Conservation (phyloP, 352 stramenopile species). For the Pythium folliculosum region DNA sequence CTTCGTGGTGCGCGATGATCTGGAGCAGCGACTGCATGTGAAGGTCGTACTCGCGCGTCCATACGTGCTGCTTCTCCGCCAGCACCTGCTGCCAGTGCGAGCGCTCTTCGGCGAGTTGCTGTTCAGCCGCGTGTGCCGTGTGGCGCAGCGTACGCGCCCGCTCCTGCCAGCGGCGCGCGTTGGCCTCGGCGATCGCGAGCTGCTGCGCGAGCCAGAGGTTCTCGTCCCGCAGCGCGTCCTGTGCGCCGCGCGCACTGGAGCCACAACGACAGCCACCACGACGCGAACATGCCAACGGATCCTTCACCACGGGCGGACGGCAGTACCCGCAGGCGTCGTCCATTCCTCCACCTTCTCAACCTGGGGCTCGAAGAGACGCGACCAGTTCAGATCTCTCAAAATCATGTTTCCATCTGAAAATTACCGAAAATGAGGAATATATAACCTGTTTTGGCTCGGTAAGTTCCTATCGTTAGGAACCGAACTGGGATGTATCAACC, state of each 20-base stretch:
- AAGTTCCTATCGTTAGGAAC: not conserved
- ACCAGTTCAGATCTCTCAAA: too few species aligned
- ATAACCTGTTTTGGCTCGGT: too few species aligned
- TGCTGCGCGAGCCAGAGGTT: slow-evolving; percentile 42
- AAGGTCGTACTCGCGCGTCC: slow-evolving; percentile 45
- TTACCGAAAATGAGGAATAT: too few species aligned
- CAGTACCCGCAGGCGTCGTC: too few species aligned
- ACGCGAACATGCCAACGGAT: not conserved
- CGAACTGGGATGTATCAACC: not conserved
- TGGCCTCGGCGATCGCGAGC: slow-evolving; percentile 31
- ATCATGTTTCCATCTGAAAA: too few species aligned
- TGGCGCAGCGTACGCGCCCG: slow-evolving; percentile 24
- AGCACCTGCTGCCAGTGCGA: slow-evolving; percentile 11
- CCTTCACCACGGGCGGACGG: not conserved
- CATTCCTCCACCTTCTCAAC: too few species aligned
- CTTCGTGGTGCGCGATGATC: slow-evolving; percentile 53
- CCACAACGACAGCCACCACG: not conserved
- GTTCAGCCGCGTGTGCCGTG: not conserved
- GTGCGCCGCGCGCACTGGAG: too few species aligned
- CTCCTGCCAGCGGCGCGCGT: slow-evolving; percentile 18
- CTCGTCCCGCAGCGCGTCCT: slow-evolving; percentile 35
- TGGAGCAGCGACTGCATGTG: slow-evolving; percentile 49
- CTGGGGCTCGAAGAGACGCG: too few species aligned
- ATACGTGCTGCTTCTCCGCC: slow-evolving; percentile 34
- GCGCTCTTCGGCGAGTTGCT: slow-evolving; percentile 24